phyloP scores from a whole-genome alignment of 495 filamentous ascomycete genomes.

The Achaetomiella virescens region DNA sequence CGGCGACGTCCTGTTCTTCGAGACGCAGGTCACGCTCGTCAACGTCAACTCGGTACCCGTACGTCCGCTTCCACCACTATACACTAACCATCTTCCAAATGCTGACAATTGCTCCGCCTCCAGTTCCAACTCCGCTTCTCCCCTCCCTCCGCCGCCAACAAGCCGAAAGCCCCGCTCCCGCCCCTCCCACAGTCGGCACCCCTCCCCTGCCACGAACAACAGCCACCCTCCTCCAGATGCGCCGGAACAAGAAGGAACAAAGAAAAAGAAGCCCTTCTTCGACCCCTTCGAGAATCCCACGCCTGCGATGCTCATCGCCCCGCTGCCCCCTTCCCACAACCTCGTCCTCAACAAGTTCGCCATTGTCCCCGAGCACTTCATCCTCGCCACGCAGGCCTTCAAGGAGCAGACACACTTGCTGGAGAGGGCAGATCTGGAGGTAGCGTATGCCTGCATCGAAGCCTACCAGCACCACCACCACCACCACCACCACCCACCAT shows the following conservation, averaged over 20 bases:
- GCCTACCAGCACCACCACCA: constrained; percentile 44
- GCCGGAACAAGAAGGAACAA: neutral
- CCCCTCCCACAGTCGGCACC: neutral
- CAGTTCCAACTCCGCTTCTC: constrained; percentile 73
- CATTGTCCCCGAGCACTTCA: constrained; percentile 72
- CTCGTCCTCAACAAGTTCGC: constrained; percentile 80
- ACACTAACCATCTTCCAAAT: neutral
- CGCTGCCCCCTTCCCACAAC: constrained; percentile 51
- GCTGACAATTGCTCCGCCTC: neutral
- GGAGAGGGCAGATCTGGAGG: constrained; percentile 58
- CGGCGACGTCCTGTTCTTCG: constrained; percentile 53
- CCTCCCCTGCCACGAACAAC: neutral
- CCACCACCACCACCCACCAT: neutral
- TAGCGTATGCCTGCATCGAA: constrained; percentile 58
- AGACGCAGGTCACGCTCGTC: constrained; percentile 52
- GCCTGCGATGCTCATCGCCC: constrained; percentile 54
- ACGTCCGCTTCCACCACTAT: neutral
- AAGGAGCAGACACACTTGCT: constrained; percentile 64
- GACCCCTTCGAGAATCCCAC: constrained; percentile 70
- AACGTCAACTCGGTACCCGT: constrained; percentile 51
- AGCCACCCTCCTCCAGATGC: neutral
- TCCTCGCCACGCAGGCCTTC: constrained; percentile 63
- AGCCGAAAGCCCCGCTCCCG: constrained; percentile 45
- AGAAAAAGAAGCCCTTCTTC: constrained; percentile 17
- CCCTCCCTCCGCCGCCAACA: constrained; percentile 64